phyloP scores from a whole-genome alignment of 2,329 filamentous ascomycete genomes.

The Nemania serpens region DNA sequence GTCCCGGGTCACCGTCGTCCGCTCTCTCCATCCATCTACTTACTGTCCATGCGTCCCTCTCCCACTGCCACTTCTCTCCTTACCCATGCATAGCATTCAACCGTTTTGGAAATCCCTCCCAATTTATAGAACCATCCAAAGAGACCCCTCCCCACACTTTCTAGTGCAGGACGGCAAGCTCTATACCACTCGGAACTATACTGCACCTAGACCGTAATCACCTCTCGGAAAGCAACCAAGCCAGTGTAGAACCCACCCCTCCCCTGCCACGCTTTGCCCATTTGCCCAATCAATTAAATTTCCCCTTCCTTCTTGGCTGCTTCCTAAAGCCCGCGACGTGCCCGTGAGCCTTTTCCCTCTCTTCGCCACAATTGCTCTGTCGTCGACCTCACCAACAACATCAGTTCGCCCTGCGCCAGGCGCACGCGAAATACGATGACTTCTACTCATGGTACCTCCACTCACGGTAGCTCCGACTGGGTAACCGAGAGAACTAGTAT shows the following conservation, averaged over 20 bases:
- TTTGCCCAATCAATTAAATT: conserved; percentile 25
- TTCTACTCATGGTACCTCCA: conserved; percentile 21
- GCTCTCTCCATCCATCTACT: neutral
- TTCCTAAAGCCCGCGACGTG: neutral
- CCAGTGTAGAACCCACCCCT: conserved; percentile 3
- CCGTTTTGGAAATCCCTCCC: conserved; percentile 19
- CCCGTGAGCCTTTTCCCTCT: conserved; percentile 11
- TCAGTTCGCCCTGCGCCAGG: conserved; percentile 16
- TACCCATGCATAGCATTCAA: conserved; percentile 10
- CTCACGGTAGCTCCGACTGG: conserved; percentile 20
- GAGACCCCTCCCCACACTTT: conserved; percentile 24
- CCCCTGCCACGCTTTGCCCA: conserved; percentile 17
- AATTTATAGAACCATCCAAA: conserved; percentile 22
- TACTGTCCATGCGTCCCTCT: neutral
- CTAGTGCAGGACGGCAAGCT: neutral
- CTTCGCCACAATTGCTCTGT: conserved; percentile 12
- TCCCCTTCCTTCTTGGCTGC: conserved; percentile 15
- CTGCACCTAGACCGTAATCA: neutral
- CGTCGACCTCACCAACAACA: conserved; percentile 7
- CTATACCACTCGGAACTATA: neutral
- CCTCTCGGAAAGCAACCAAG: conserved; percentile 16
- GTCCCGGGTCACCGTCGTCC: conserved; percentile 8
- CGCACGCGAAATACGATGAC: conserved; percentile 21
- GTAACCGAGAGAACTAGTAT: conserved; percentile 23
- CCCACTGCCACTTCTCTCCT: conserved; percentile 1